phyloP scores from a whole-genome alignment of 2,329 filamentous ascomycete genomes.

The Aureobasidium pullulans region DNA sequence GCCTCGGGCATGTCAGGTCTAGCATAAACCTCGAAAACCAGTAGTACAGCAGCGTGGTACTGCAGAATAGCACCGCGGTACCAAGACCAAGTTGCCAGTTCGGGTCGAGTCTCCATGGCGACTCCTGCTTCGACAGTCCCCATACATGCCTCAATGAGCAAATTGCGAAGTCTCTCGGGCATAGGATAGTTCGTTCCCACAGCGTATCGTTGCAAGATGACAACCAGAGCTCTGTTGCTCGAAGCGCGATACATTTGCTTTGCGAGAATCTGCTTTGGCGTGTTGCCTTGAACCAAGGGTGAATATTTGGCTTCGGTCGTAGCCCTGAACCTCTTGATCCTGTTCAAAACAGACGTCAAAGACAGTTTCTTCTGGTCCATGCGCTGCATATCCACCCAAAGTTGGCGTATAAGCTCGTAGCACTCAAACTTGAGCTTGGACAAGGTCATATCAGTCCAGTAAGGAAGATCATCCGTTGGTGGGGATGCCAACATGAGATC shows the following conservation, averaged over 20 bases:
- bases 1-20: constrained; percentile 51
- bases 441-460: constrained; percentile 63
- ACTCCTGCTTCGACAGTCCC: constrained; percentile 49
- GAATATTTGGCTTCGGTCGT: constrained; percentile 60
- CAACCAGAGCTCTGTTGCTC: constrained; percentile 56
- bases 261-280: constrained; percentile 57
- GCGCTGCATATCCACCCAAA: constrained; percentile 62
- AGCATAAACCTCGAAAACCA: constrained; percentile 60
- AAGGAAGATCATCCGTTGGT: constrained; percentile 39
- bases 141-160: constrained; percentile 56
- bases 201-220: constrained; percentile 63
- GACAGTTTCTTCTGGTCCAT: constrained; percentile 55
- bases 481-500: constrained; percentile 45
- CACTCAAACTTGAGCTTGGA: constrained; percentile 63
- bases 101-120: constrained; percentile 45
- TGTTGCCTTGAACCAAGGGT: constrained; percentile 51
- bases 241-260: constrained; percentile 59
- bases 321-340: constrained; percentile 61
- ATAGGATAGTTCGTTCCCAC: constrained; percentile 40
- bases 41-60: constrained; percentile 61
- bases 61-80: constrained; percentile 64
- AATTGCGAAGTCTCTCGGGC: constrained; percentile 55
- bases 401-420: constrained; percentile 62
- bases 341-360: constrained; percentile 57
- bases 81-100: constrained; percentile 58